phyloP scores from a whole-genome alignment of 1,284 basidiomycete species.

The Marasmius oreades region DNA sequence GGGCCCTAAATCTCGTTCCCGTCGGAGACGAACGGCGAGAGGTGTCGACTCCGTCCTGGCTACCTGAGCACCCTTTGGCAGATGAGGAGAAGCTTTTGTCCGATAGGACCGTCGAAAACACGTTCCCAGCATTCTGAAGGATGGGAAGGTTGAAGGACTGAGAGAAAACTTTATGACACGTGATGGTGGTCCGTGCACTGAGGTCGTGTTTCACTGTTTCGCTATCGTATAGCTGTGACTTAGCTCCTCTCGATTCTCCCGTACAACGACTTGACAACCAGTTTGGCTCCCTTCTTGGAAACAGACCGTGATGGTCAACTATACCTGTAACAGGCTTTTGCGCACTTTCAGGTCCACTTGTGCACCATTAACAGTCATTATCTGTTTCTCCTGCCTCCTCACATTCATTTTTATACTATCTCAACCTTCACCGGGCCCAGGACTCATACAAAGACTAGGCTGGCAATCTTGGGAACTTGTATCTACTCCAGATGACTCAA shows the following conservation, averaged over 20 bases:
- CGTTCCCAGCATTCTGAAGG: not conserved
- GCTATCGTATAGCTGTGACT: too few relatives aligned
- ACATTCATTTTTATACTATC: constrained; percentile 75
- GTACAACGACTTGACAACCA: too few relatives aligned
- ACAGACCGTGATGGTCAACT: constrained; percentile 21
- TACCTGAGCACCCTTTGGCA: constrained; percentile 33
- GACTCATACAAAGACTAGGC: constrained; percentile 68
- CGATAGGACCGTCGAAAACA: constrained; percentile 46
- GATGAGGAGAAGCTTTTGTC: constrained; percentile 22
- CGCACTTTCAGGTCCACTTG: constrained; percentile 45
- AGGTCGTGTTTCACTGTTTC: not conserved
- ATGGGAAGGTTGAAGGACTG: not conserved
- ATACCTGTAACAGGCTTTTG: constrained; percentile 29
- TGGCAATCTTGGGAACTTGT: constrained; percentile 90
- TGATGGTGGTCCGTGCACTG: not conserved
- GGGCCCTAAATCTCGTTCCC: constrained; percentile 45
- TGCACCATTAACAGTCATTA: constrained; percentile 54
- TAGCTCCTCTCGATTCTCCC: too few relatives aligned
- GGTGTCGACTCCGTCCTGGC: constrained; percentile 69
- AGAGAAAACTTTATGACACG: not conserved
- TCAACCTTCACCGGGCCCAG: constrained; percentile 71
- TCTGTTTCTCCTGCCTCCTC: constrained; percentile 68
- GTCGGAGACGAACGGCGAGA: constrained; percentile 66
- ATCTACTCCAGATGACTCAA: constrained; percentile 18
- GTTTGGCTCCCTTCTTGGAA: not conserved